Percentiles rank a stretch among this genome's conserved stretches.
These are phyloP conservation scores for Strigomonas culicis DNA, from an alignment of 208 protist species.

Conservation along the genomic window DNA sequence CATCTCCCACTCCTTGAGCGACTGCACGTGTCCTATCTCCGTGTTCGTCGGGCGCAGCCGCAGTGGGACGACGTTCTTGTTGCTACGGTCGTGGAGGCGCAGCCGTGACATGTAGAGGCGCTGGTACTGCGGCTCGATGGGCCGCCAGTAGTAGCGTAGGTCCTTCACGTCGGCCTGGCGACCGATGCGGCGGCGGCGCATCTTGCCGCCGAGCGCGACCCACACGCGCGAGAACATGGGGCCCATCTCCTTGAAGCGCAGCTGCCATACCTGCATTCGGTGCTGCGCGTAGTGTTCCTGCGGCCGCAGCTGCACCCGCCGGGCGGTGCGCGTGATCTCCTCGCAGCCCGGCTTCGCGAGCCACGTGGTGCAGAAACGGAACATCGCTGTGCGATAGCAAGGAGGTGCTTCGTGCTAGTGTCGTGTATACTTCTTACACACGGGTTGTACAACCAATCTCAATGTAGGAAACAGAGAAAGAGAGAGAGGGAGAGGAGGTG, in stretches of 20 bases:
- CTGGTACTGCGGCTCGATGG: constrained; percentile 90
- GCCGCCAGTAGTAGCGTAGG: constrained; percentile 86
- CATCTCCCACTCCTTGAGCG: constrained; percentile 69
- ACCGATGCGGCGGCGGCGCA: constrained; percentile 86
- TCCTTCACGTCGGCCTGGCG: constrained; percentile 88
- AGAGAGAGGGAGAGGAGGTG: no score
- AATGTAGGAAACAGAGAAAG: no score
- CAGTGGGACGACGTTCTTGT: constrained; percentile 52
- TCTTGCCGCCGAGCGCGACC: constrained; percentile 88
- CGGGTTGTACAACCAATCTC: no score
- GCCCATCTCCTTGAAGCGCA: constrained; percentile 91
- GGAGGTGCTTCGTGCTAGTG: neutral
- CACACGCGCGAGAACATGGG: constrained; percentile 78
- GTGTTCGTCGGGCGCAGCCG: constrained; percentile 66
- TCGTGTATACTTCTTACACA: no score
- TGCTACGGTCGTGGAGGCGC: constrained; percentile 60
- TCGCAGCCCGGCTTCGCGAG: constrained; percentile 81
- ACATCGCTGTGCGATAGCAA: constrained; percentile 28
- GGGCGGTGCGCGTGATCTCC: constrained; percentile 71
- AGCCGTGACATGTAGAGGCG: constrained; percentile 88
- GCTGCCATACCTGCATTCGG: constrained; percentile 84
- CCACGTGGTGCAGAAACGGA: constrained; percentile 35
- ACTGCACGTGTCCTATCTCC: constrained; percentile 58
- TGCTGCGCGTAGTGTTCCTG: constrained; percentile 63
- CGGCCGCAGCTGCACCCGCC: constrained; percentile 68